Evolutionary conservation across 768 basidiomycete genomes (phyloP).

Genomic region (Pisolithus albus): DNA sequence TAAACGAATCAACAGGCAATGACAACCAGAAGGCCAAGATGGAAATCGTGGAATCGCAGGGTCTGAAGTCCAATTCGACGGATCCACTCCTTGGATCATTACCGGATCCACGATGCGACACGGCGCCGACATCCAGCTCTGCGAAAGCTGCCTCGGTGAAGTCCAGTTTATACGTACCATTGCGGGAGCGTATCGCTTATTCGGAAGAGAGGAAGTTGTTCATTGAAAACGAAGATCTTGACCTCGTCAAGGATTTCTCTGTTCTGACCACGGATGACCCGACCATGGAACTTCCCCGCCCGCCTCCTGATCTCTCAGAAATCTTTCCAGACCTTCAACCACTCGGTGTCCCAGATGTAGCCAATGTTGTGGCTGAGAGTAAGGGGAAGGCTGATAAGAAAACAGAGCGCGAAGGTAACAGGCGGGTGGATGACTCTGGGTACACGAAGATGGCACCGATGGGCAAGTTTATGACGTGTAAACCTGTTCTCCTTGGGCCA

Average conservation of each 20-base stretch:
- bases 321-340: constrained; percentile 84
- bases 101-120: constrained; percentile 34
- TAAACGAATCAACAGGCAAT: constrained; percentile 28
- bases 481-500: constrained; percentile 79
- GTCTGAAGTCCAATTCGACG: constrained; percentile 49
- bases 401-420: constrained; percentile 60
- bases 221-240: constrained; percentile 45
- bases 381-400: constrained; percentile 51
- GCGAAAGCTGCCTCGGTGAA: constrained; percentile 35
- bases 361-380: constrained; percentile 33
- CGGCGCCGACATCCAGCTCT: constrained; percentile 8
- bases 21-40: constrained; percentile 20
- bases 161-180: constrained; percentile 43
- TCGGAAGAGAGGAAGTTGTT: constrained; percentile 41
- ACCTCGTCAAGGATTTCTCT: constrained; percentile 44
- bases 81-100: constrained; percentile 47
- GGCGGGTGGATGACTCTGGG: constrained; percentile 71
- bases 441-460: constrained; percentile 71
- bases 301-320: constrained; percentile 46
- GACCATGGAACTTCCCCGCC: constrained; percentile 17
- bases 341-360: constrained; percentile 46
- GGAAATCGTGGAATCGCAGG: constrained; percentile 23
- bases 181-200: constrained; percentile 53
- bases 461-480: constrained; percentile 70
- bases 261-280: constrained; percentile 29